These are phyloP conservation scores for Lupinus albus DNA, from an alignment of 306 rosid genomes.

Conservation along the genomic window DNA sequence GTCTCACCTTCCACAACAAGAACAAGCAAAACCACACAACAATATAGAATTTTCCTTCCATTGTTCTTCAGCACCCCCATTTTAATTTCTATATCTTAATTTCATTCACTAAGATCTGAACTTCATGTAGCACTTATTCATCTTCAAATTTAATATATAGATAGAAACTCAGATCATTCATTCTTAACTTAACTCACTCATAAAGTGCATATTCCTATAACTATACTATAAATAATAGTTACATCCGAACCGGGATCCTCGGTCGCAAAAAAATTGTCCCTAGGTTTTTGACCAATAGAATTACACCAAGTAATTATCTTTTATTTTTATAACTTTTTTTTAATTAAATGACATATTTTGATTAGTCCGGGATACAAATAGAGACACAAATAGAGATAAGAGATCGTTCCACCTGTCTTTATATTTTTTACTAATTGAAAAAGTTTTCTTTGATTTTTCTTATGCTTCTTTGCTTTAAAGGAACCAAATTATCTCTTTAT, in stretches of 20 bases:
- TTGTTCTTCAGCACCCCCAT: constrained; percentile 28
- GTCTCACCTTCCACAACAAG: constrained; percentile 48
- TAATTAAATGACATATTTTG: too few relatives aligned
- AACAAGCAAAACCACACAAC: constrained; percentile 45
- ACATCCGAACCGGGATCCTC: too few relatives aligned
- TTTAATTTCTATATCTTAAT: neutral
- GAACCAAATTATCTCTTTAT: constrained; percentile 25
- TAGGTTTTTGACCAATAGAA: too few relatives aligned
- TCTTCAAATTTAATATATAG: neutral
- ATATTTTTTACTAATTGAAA: constrained; percentile 1
- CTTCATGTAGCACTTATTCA: neutral
- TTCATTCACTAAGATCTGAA: constrained; percentile 14
- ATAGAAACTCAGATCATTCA: constrained; percentile 34
- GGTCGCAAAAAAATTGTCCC: too few relatives aligned
- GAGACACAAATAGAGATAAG: too few relatives aligned
- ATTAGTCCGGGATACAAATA: too few relatives aligned
- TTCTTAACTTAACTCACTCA: constrained; percentile 56
- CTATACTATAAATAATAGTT: too few relatives aligned
- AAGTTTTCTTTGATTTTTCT: constrained; percentile 49
- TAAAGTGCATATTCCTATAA: constrained; percentile 49
- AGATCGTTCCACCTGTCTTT: neutral
- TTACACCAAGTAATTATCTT: too few relatives aligned
- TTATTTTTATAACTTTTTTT: too few relatives aligned
- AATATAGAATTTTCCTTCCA: constrained; percentile 24
- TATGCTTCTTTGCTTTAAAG: constrained; percentile 36